Evolutionary conservation across 1,284 basidiomycete genomes (phyloP).

Genomic region (Bjerkandera adusta): DNA sequence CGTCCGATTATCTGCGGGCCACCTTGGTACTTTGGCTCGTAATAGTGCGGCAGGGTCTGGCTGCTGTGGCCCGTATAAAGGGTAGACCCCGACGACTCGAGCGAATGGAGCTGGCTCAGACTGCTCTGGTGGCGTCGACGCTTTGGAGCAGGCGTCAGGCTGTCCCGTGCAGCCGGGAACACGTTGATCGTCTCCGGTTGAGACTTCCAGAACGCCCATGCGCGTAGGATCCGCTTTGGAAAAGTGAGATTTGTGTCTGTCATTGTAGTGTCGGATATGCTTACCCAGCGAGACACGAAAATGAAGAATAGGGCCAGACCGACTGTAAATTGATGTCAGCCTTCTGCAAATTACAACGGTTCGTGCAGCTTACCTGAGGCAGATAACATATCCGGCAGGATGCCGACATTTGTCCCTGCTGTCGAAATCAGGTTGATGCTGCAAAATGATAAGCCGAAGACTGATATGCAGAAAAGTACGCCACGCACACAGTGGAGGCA

Average conservation of each 20-base stretch:
- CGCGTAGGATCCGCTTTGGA: slow-evolving; percentile 21
- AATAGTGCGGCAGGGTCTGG: slow-evolving; percentile 4
- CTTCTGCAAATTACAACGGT: not conserved
- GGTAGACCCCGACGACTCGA: not conserved
- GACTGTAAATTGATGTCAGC: slow-evolving; percentile 14
- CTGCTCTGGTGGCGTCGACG: not conserved
- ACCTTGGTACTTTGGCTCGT: slow-evolving; percentile 1
- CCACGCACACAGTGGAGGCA: slow-evolving; percentile 22
- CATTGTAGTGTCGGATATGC: not conserved
- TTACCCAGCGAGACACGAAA: slow-evolving; percentile 25
- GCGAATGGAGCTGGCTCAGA: not conserved
- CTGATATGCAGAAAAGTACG: not conserved
- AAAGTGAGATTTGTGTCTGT: not conserved
- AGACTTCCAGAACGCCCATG: slow-evolving; percentile 21
- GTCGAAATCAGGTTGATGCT: slow-evolving; percentile 20
- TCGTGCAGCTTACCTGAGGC: slow-evolving; percentile 23
- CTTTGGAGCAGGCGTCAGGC: not conserved
- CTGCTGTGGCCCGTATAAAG: slow-evolving; percentile 1
- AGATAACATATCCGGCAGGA: slow-evolving; percentile 26
- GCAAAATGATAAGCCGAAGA: not conserved
- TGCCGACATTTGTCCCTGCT: slow-evolving; percentile 11
- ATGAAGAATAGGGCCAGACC: slow-evolving; percentile 25
- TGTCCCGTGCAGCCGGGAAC: not conserved
- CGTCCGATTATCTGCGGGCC: slow-evolving; percentile 18
- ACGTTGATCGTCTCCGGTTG: not conserved